Percentiles rank a stretch among this genome's conserved stretches.
Evolutionary conservation across 129 eudicot species (phyloP).

Genomic region (Sambucus nigra): DNA sequence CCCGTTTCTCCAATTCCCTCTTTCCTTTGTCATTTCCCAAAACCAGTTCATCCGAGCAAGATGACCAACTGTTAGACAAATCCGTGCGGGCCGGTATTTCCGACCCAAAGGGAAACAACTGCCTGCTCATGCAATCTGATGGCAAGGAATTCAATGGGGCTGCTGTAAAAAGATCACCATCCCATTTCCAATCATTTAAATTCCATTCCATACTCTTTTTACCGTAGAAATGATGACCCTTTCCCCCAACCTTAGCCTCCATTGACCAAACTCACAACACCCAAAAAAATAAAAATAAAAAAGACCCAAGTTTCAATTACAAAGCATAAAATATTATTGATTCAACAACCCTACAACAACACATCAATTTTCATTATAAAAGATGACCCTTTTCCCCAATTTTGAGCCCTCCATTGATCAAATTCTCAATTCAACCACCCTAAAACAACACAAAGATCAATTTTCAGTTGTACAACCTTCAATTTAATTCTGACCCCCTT

Average conservation of each 20-base stretch:
- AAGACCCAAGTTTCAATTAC: background rate
- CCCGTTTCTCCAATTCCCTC: slow-evolving; percentile 52
- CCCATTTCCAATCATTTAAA: slow-evolving; percentile 95
- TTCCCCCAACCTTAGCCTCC: slow-evolving; percentile 54
- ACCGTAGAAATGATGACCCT: slow-evolving; percentile 39
- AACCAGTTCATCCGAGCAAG: slow-evolving; percentile 41
- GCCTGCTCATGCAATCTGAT: slow-evolving; percentile 53
- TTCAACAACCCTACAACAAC: background rate
- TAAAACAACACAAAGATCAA: background rate
- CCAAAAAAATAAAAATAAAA: background rate
- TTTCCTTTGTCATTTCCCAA: slow-evolving; percentile 36
- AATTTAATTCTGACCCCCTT: background rate
- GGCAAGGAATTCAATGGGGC: slow-evolving; percentile 34
- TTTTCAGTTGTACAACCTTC: background rate
- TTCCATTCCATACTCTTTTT: slow-evolving; percentile 74
- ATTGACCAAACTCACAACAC: slow-evolving; percentile 1
- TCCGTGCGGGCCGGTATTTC: slow-evolving; percentile 24
- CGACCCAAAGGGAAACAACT: slow-evolving; percentile 48
- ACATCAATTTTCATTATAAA: background rate
- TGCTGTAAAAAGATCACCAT: slow-evolving; percentile 75
- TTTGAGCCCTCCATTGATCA: no score
- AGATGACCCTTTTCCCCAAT: no score
- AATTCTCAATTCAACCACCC: background rate
- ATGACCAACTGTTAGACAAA: slow-evolving; percentile 31
- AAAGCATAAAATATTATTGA: background rate